These are phyloP conservation scores for Coemansia sp. DNA, from an alignment of 192 early-diverging fungal species.

Conservation along the genomic window DNA sequence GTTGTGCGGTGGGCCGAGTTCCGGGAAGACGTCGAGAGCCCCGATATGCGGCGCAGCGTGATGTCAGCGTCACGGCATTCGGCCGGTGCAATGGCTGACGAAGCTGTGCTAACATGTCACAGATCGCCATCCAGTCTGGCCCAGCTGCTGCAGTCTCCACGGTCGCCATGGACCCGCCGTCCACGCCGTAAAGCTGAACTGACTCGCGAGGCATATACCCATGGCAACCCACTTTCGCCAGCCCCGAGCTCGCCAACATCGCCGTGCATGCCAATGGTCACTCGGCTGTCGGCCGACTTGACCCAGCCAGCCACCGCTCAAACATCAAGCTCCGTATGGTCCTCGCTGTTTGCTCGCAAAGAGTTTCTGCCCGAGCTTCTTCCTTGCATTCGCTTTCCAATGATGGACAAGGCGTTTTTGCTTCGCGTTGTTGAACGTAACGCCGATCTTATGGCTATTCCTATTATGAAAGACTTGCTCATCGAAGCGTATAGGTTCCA, in stretches of 20 bases:
- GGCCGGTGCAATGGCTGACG: conserved; percentile 11
- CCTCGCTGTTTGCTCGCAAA: conserved; percentile 32
- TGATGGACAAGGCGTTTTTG: conserved; percentile 49
- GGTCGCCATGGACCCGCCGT: conserved; percentile 29
- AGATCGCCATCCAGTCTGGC: conserved; percentile 45
- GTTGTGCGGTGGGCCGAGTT: conserved; percentile 45
- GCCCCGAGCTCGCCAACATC: background rate
- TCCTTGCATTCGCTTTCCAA: conserved; percentile 47
- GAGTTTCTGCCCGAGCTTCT: conserved; percentile 32
- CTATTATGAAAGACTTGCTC: conserved; percentile 51
- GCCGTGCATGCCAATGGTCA: conserved; percentile 22
- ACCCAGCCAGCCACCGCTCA: conserved; percentile 11
- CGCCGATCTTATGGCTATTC: conserved; percentile 43
- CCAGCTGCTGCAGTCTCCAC: conserved; percentile 21
- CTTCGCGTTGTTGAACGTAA: conserved; percentile 47
- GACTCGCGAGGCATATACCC: conserved; percentile 41
- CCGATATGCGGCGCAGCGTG: background rate
- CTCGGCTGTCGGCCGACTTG: conserved; percentile 13
- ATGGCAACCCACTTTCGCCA: background rate
- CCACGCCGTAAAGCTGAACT: conserved; percentile 31
- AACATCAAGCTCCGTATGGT: conserved; percentile 13
- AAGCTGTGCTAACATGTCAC: conserved; percentile 48
- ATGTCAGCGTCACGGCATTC: background rate
- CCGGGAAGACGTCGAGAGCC: conserved; percentile 27
- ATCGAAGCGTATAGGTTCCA: conserved; percentile 55